Base-by-base conservation (phyloP, 129 eudicot genomes). In the Centella asiatica region DNA sequence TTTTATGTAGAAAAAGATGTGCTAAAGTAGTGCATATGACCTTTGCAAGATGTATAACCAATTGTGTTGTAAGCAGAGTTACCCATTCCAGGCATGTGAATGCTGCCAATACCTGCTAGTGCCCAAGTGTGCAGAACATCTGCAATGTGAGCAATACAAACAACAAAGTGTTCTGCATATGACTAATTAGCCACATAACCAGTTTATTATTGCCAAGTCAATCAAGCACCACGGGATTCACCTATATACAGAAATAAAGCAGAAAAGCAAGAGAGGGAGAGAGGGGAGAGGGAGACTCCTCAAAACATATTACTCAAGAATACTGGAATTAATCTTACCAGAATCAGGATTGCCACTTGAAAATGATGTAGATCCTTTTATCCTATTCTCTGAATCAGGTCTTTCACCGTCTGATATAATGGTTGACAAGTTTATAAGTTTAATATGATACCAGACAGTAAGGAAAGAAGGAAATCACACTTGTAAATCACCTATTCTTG, bases 81-180 rank as follows among this genome's bases (percentile, higher is more conserved):
- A 93, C 85, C 81, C 82, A 93, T 75, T 93, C 99, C 99, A 85
- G 95, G 93, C 80, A 78, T 57, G 92, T 87, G 95, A 78, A 80
- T 27, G 96, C 96, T 85, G 92, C 95, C 92, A 85, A 82, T 71
- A 82, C 99, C 99, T 93, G 99, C 87, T 87, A 85, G 96, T 93
- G 99, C 92, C 86, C 96, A 87, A 77, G 78, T 69, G 96, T 92
- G 99, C 84, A 84, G n/a, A 92, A 92, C 84, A 90, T 84, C 95
- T 87, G 95, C 79, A 80, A 80, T 57, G 85, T 85, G 95, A 87
- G 99, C 89, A 72, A 70, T 85, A 74, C n/a, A n/a, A n/a, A 80
- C 74, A 77, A 82, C 56, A 78, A 73, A 10, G 94, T 86, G 94
- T 68, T 54, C 72, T 73, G 74, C 83, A 74, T 37, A 85, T 84